Conservation (phyloP, 495 filamentous ascomycete species). For the Cercophora samala region DNA sequence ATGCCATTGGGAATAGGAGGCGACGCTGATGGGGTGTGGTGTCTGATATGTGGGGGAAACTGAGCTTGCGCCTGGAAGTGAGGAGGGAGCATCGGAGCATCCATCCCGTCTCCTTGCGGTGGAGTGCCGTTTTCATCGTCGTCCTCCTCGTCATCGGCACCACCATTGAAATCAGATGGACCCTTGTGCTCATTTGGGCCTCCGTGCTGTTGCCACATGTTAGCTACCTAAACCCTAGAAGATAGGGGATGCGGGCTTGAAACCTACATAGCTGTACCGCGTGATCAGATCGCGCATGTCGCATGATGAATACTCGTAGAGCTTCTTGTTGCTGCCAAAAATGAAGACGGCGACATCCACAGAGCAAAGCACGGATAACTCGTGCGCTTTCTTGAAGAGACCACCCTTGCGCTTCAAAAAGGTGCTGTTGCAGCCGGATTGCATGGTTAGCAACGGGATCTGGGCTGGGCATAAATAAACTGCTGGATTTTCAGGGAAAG, state of each 20-base stretch:
- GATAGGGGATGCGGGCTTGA: constrained; percentile 3
- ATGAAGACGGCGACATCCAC: constrained; percentile 99
- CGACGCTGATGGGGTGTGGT: constrained; percentile 79
- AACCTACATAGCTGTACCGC: constrained; percentile 83
- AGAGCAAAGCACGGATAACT: constrained; percentile 94
- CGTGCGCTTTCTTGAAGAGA: constrained; percentile 98
- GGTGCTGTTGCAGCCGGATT: constrained; percentile 64
- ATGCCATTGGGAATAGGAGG: constrained; percentile 84
- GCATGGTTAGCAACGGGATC: constrained; percentile 35
- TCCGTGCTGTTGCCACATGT: constrained; percentile 64
- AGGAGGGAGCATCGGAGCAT: constrained; percentile 62
- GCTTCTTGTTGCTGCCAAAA: constrained; percentile 95
- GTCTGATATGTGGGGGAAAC: constrained; percentile 70
- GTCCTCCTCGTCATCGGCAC: constrained; percentile 80
- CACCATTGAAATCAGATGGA: constrained; percentile 84
- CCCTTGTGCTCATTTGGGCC: constrained; percentile 94
- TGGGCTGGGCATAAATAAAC: too few relatives aligned
- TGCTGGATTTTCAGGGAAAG: constrained; percentile 21
- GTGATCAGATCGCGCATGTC: constrained; percentile 87
- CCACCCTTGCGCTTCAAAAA: constrained; percentile 98
- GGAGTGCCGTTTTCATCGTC: constrained; percentile 80
- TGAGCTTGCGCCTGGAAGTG: constrained; percentile 72
- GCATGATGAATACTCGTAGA: constrained; percentile 93
- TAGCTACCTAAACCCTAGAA: constrained; percentile 31
- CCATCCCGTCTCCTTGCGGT: constrained; percentile 53